phyloP scores from a whole-genome alignment of 305 asterid genomes.

The Rubia tinctorum region DNA sequence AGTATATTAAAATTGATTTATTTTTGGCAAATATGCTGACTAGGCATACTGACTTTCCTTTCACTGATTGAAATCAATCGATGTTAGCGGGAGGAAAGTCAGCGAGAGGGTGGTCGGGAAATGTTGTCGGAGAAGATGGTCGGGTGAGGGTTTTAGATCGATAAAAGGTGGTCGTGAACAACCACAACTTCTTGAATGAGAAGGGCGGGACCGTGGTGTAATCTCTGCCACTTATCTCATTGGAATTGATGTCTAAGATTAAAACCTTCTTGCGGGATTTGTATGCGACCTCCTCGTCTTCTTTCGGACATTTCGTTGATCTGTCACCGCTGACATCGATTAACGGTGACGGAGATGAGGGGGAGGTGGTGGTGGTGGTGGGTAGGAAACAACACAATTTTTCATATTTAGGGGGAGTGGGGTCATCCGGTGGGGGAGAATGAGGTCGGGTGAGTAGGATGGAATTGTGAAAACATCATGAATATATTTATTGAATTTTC shows the following conservation, averaged over 20 bases:
- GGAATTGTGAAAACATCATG: too few species aligned
- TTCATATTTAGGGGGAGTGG: conserved; percentile 38
- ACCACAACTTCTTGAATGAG: conserved; percentile 72
- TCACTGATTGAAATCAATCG: too few species aligned
- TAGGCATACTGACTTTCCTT: too few species aligned
- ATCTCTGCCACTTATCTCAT: conserved; percentile 31
- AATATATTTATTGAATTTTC: too few species aligned
- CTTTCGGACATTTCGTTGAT: conserved; percentile 12
- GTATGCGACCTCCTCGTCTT: conserved; percentile 54
- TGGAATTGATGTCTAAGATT: conserved; percentile 52
- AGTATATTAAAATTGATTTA: too few species aligned
- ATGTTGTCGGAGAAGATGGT: too few species aligned
- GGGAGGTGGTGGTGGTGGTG: conserved; percentile 27
- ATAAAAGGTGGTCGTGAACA: too few species aligned
- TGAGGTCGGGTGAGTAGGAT: too few species aligned
- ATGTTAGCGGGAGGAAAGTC: too few species aligned
- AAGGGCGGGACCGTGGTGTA: conserved; percentile 59
- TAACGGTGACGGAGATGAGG: conserved; percentile 24
- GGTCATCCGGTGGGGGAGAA: conserved; percentile 32
- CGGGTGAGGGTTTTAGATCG: too few species aligned
- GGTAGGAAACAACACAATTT: conserved; percentile 49
- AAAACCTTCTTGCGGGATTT: conserved; percentile 56
- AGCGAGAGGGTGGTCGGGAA: too few species aligned
- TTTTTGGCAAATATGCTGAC: too few species aligned
- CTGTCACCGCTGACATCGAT: conserved; percentile 12